phyloP scores from a whole-genome alignment of 352 stramenopile genomes.

The Pythium phragmiticola region DNA sequence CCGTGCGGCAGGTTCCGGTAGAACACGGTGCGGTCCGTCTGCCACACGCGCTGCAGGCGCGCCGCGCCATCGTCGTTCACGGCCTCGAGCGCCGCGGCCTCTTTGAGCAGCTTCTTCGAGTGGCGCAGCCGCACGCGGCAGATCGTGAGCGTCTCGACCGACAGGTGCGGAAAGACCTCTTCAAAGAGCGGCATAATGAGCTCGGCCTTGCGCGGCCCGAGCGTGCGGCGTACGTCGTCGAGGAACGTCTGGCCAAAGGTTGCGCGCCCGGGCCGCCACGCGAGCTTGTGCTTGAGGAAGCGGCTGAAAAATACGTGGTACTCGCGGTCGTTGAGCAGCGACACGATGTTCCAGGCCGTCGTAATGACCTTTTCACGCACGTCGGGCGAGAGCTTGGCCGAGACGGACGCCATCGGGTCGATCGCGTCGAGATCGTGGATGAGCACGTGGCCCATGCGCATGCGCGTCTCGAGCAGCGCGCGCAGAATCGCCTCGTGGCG shows the following conservation, averaged over 20 bases:
- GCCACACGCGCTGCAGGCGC: conserved; percentile 46
- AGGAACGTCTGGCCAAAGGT: conserved; percentile 84
- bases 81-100: conserved; percentile 41
- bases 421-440: conserved; percentile 82
- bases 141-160: conserved; percentile 84
- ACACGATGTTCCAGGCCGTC: conserved; percentile 84
- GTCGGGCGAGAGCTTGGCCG: conserved; percentile 52
- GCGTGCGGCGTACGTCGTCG: conserved; percentile 63
- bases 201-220: conserved; percentile 52
- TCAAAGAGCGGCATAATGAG: conserved; percentile 82
- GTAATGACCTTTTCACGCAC: conserved; percentile 80
- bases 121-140: conserved; percentile 79
- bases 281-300: conserved; percentile 87
- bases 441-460: conserved; percentile 82
- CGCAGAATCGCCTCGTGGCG: conserved; percentile 80
- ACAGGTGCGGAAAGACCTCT: conserved; percentile 72
- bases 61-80: conserved; percentile 43
- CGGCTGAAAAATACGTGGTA: conserved; percentile 88
- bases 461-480: conserved; percentile 74
- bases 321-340: conserved; percentile 77
- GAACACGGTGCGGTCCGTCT: conserved; percentile 60
- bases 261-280: conserved; percentile 72
- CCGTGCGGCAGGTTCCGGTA: conserved; percentile 76
- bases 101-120: conserved; percentile 60
- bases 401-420: conserved; percentile 58